Evolutionary conservation across 2,329 filamentous ascomycete species (phyloP).

Genomic region (Hirsutella minnesotensis): DNA sequence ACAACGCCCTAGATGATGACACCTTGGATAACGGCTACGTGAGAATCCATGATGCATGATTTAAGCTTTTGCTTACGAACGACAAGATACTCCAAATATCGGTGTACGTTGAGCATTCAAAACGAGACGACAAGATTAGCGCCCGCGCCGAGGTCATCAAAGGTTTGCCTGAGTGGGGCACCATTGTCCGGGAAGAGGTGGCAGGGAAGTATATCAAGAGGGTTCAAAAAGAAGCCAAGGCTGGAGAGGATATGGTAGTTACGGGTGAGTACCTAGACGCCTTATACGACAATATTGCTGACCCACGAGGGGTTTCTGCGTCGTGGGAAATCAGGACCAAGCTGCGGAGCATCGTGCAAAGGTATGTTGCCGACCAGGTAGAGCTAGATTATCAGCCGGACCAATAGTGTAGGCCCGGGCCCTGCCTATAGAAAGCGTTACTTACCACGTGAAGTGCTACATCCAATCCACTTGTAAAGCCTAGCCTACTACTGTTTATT

Average conservation of each 20-base stretch:
- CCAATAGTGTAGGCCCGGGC: too few relatives aligned
- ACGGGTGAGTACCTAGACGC: not conserved
- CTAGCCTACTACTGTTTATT: too few relatives aligned
- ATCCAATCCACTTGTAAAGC: too few relatives aligned
- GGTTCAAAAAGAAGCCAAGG: conserved; percentile 3
- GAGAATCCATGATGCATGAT: not conserved
- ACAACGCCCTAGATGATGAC: conserved; percentile 4
- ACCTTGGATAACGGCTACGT: conserved; percentile 6
- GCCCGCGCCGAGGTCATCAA: conserved; percentile 1
- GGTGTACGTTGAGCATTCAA: conserved; percentile 1
- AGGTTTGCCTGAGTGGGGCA: conserved; percentile 1
- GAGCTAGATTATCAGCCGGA: not conserved
- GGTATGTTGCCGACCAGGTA: not conserved
- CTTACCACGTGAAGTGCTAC: too few relatives aligned
- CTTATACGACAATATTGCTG: not conserved
- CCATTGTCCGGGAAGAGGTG: conserved; percentile 2
- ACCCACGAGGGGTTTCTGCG: not conserved
- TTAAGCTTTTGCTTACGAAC: not conserved
- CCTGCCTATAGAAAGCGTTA: too few relatives aligned
- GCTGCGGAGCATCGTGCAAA: not conserved
- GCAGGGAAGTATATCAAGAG: conserved; percentile 3
- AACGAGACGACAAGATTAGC: conserved; percentile 1
- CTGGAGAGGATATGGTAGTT: conserved; percentile 2
- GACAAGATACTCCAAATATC: conserved; percentile 1
- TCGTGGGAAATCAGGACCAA: not conserved